Base-by-base conservation (phyloP, 371 early-diverging fungal species). In the Mortierella sp. region DNA sequence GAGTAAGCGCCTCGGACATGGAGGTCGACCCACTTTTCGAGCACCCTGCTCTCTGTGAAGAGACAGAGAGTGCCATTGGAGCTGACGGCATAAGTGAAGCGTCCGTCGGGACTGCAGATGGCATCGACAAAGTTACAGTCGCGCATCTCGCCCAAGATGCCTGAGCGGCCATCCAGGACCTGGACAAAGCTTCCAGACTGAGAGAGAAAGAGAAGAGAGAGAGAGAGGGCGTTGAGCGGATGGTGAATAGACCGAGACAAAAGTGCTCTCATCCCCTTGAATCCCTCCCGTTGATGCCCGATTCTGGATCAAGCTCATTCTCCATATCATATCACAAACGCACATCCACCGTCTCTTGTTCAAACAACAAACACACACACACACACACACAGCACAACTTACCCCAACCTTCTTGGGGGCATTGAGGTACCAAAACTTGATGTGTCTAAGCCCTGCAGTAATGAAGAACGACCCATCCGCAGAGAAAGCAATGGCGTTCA, bases 361-460 rank as follows among this genome's bases (percentile, higher is more conserved):
- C n/a, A n/a, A n/a, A n/a, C n/a, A n/a, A 47, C 0, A 55, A n/a
- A 21, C 29, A 46, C 0, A n/a, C 55, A 19, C 56, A 44, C 18
- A 53, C 0, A 64, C 57, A 23, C 48, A n/a, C 66, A 60, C 1
- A 47, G 25, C 15, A 45, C 28, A 57, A 14, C 57, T 66, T 66
- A 72, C 55, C 25, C 72, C 62, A 48, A 28, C 50, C 50, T 66
- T 47, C 52, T 70, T 60, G 68, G 52, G 58, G 60, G 67, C 66
- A 74, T 90, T 90, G 45, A 94, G 81, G 69, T 90, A 88, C 96
- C 96, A 96, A 77, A 89, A 94, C 72, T 93, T 93, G 75, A 93
- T 86, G 79, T 94, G 95, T 26, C 93, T 80, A 57, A 90, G 64
- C 0, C 96, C 96, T 44, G 90, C 93, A 3, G 96, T 94, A 62